A percentile compares a stretch with the other conserved stretches of the same genome.
These are phyloP conservation scores for Zizania latifolia DNA, from an alignment of 176 grass and related monocot species.

Conservation along the genomic window DNA sequence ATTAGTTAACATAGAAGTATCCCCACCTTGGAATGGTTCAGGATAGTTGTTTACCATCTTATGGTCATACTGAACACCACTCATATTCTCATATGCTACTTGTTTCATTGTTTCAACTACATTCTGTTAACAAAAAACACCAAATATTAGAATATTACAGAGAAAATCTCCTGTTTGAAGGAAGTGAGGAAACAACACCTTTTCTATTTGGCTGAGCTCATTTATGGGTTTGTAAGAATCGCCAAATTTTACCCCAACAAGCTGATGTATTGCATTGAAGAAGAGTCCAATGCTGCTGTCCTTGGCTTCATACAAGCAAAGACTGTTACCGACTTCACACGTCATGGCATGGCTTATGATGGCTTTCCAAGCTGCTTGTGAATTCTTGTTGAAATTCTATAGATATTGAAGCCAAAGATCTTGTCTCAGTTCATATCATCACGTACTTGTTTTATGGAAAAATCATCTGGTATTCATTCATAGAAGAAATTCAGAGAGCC, in stretches of 20 bases:
- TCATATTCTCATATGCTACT: constrained; percentile 38
- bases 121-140: constrained; percentile 27
- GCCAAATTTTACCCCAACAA: constrained; percentile 53
- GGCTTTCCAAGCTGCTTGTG: constrained; percentile 36
- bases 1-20: constrained; percentile 3
- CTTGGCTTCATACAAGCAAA: constrained; percentile 19
- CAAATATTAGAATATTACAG: constrained; percentile 6
- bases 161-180: background rate
- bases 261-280: constrained; percentile 45
- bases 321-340: constrained; percentile 9
- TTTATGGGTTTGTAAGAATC: constrained; percentile 37
- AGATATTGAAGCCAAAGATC: constrained; percentile 2
- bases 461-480: background rate
- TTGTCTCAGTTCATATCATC: constrained; percentile 17
- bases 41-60: constrained; percentile 41
- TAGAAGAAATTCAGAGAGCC: background rate
- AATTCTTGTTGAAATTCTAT: constrained; percentile 42
- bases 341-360: constrained; percentile 49
- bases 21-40: constrained; percentile 14
- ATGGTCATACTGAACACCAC: constrained; percentile 27
- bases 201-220: constrained; percentile 25
- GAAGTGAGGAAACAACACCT: constrained; percentile 23
- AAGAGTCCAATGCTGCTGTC: constrained; percentile 11
- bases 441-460: background rate
- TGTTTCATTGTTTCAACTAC: constrained; percentile 24